Percentiles rank a stretch among this genome's conserved stretches.
Conservation (phyloP, 257 asterid genomes). For the Solanum pinnatisectum region DNA sequence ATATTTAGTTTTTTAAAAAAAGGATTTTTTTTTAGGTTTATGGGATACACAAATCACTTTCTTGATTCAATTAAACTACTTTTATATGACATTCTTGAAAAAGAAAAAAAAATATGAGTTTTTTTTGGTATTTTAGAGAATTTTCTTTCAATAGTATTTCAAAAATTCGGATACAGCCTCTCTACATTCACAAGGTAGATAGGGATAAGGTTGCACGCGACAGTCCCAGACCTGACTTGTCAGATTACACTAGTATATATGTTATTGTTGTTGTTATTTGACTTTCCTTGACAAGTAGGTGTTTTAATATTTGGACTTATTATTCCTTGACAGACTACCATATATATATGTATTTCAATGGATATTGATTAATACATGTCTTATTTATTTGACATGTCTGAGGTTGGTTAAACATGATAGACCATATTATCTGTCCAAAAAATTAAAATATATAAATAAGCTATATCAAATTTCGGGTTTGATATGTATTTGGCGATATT, state of each 20-base stretch:
- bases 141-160: background rate
- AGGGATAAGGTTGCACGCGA: background rate
- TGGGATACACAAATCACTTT: too few relatives aligned
- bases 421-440: background rate
- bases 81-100: too few relatives aligned
- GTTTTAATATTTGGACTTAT: background rate
- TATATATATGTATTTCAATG: background rate
- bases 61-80: too few relatives aligned
- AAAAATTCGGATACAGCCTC: background rate
- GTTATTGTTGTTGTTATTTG: background rate
- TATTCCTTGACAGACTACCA: background rate
- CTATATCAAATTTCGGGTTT: background rate
- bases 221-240: background rate
- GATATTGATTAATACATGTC: background rate
- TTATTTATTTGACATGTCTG: background rate
- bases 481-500: background rate
- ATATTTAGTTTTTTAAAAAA: background rate
- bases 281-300: background rate
- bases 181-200: background rate
- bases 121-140: background rate
- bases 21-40: background rate
- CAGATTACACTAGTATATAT: background rate
- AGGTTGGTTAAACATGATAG: background rate
- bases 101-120: background rate
- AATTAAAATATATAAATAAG: background rate